Percentiles rank a stretch among this genome's conserved stretches.
These are phyloP conservation scores for Calvatia gigantea DNA, from an alignment of 768 basidiomycete genomes.

Conservation along the genomic window DNA sequence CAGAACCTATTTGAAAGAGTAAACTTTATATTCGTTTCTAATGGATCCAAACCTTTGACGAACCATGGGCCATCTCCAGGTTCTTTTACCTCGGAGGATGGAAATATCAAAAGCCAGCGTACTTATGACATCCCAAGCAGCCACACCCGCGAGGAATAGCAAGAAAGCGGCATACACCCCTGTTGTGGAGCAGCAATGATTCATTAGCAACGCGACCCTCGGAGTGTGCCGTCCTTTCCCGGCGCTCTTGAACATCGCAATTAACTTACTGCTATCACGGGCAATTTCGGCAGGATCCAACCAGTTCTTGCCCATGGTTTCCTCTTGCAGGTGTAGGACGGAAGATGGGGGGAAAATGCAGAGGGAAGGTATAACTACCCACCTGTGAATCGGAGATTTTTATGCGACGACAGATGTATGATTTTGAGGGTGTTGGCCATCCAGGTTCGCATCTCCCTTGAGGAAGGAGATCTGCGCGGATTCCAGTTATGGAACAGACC, in stretches of 20 bases:
- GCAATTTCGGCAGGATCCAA: slow-evolving; percentile 25
- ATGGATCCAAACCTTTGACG: background rate
- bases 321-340: slow-evolving; percentile 8
- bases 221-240: background rate
- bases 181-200: slow-evolving; percentile 11
- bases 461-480: background rate
- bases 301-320: slow-evolving; percentile 24
- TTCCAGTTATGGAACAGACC: background rate
- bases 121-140: slow-evolving; percentile 27
- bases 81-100: slow-evolving; percentile 25
- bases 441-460: background rate
- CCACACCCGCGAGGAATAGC: slow-evolving; percentile 28
- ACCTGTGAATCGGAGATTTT: background rate
- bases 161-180: slow-evolving; percentile 29
- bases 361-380: background rate
- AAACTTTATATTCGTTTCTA: background rate
- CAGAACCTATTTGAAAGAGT: slow-evolving; percentile 19
- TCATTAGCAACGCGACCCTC: background rate
- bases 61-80: slow-evolving; percentile 33
- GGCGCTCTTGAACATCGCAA: background rate
- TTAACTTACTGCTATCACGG: slow-evolving; percentile 25
- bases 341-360: background rate
- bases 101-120: slow-evolving; percentile 29
- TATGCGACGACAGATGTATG: background rate
- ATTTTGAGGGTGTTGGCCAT: background rate